phyloP scores from a whole-genome alignment of 2,329 filamentous ascomycete species.

The Aspergillus aculeatus region DNA sequence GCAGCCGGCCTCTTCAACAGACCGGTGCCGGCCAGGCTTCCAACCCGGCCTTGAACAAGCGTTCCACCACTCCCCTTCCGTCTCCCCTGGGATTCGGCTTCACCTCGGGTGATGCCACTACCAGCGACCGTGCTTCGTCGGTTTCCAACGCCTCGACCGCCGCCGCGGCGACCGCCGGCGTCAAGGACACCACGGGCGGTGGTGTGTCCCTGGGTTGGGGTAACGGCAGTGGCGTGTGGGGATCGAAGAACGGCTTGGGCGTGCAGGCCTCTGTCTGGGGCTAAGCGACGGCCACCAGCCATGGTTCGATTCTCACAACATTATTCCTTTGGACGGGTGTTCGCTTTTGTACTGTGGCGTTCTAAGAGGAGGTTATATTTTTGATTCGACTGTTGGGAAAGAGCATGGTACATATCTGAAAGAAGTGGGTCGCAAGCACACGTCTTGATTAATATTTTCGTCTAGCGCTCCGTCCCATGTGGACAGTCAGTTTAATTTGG shows the following conservation, averaged over 20 bases:
- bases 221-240: conserved; percentile 79
- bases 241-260: conserved; percentile 74
- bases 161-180: conserved; percentile 29
- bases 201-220: conserved; percentile 66
- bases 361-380: conserved; percentile 24
- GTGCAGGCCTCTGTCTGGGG: conserved; percentile 95
- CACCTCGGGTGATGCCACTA: conserved; percentile 51
- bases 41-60: conserved; percentile 68
- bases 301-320: not conserved
- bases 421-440: conserved; percentile 23
- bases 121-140: conserved; percentile 55
- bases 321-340: conserved; percentile 18
- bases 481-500: conserved; percentile 29
- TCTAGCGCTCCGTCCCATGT: conserved; percentile 25
- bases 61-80: conserved; percentile 85
- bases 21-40: conserved; percentile 47
- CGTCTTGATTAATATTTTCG: conserved; percentile 13
- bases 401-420: conserved; percentile 35
- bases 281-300: conserved; percentile 46
- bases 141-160: conserved; percentile 58
- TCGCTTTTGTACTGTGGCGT: conserved; percentile 29
- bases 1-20: conserved; percentile 73
- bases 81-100: conserved; percentile 80
- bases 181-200: conserved; percentile 43
- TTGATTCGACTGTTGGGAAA: conserved; percentile 24